Base-by-base conservation (phyloP, 805 yeast genomes). In the Spathaspora girioi region DNA sequence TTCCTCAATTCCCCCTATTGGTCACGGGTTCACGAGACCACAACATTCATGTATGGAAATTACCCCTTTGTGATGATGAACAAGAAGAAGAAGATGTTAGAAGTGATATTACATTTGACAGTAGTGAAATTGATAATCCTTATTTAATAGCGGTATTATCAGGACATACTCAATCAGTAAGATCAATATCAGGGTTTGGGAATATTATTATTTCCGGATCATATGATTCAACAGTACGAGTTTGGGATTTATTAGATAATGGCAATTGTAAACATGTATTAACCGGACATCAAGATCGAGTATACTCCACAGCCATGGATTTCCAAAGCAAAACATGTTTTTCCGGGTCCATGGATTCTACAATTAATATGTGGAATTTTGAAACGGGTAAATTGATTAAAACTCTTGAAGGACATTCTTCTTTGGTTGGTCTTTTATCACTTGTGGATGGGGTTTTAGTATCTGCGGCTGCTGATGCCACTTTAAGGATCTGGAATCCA, bases 381-480 rank as follows among this genome's bases (percentile, higher is more conserved):
- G 82, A 78, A 41, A 83, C 86, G 15, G 97, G 97, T 8, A 76
- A 80, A 53, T 78, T 86, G 45, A 68, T 88, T 46, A 75, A 83
- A 43, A 80, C 89, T 0, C 71, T 93, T 45, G 90, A 85, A 51
- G 97, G 97, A 1, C 99, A 94, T 66, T 84, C 89, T 1, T 88
- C 93, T 11, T 71, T 94, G 18, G 99, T 94, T 14, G 99, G 98
- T 0, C 73, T 94, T 44, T 75, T 93, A 26, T 89, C 89, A 44
- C 78, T 92, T 8, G 83, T 90, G 5, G 84, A 86, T 23, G 83
- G 86, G 35, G 84, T 82, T 46, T 73, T 94, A 11, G 96, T 93
- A 1, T 87, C 96, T 44, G 99, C 97, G 0, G 98, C 97, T 2
- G 98, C 98, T 0, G 99, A 94, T 67, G 82, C 94, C 2, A 86